phyloP scores from a whole-genome alignment of 1,284 basidiomycete genomes.

The Apiotrichum gamsii region DNA sequence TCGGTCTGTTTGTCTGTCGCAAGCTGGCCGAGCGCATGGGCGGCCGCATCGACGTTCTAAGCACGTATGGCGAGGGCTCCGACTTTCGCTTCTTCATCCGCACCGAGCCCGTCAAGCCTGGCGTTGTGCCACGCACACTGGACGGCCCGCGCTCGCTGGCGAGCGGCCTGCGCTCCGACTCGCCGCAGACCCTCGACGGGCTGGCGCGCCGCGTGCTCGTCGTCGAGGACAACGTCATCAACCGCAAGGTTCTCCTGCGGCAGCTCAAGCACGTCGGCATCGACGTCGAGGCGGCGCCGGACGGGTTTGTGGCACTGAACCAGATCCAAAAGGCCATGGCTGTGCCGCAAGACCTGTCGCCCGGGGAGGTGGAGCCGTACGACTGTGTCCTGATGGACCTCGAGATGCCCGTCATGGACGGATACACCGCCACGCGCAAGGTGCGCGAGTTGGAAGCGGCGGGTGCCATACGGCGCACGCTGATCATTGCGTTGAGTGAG shows the following conservation, averaged over 20 bases:
- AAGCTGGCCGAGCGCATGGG: constrained; percentile 27
- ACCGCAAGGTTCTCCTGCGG: constrained; percentile 26
- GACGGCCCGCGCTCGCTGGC: no score
- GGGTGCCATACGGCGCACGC: background rate
- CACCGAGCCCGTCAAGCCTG: background rate
- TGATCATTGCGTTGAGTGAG: constrained; percentile 16
- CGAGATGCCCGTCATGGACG: constrained; percentile 40
- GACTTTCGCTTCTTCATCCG: constrained; percentile 47
- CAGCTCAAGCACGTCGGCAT: constrained; percentile 16
- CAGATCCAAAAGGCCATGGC: constrained; percentile 30
- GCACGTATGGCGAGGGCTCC: constrained; percentile 22
- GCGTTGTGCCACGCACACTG: no score
- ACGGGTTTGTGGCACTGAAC: constrained; percentile 48
- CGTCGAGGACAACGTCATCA: constrained; percentile 41
- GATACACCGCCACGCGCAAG: constrained; percentile 11
- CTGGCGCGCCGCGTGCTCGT: constrained; percentile 18
- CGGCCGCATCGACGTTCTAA: constrained; percentile 25
- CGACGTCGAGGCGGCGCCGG: constrained; percentile 30
- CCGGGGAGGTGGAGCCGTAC: constrained; percentile 22
- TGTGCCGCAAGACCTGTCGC: constrained; percentile 32
- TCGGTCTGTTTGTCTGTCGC: constrained; percentile 31
- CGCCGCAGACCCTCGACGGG: background rate
- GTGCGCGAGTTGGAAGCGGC: constrained; percentile 13
- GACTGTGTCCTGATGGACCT: constrained; percentile 46
- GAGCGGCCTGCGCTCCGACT: background rate